A percentile compares a stretch with the other conserved stretches of the same genome.
These are phyloP conservation scores for Pyrenula aspistea DNA, from an alignment of 495 filamentous ascomycete species.

Conservation along the genomic window DNA sequence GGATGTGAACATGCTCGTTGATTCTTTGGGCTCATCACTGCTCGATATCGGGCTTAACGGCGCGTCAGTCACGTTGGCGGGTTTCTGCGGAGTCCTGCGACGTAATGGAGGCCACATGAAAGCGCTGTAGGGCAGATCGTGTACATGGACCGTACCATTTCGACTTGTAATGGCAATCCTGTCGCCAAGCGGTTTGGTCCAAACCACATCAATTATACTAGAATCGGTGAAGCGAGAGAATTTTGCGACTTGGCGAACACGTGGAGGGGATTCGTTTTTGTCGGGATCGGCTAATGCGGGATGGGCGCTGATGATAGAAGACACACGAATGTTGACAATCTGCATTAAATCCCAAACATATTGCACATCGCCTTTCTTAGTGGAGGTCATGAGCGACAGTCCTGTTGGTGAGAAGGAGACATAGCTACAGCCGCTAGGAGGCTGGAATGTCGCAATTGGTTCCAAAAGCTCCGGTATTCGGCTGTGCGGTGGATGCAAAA, in stretches of 20 bases:
- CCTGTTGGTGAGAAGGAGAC: slow-evolving; percentile 82
- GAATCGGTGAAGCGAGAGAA: slow-evolving; percentile 87
- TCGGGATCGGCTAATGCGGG: slow-evolving; percentile 13
- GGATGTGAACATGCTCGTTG: slow-evolving; percentile 51
- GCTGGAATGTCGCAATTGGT: slow-evolving; percentile 68
- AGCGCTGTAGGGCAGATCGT: slow-evolving; percentile 71
- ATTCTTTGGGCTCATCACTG: slow-evolving; percentile 36
- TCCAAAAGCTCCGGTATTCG: slow-evolving; percentile 19
- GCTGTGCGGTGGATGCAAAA: slow-evolving; percentile 29
- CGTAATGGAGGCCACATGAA: slow-evolving; percentile 85
- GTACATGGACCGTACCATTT: slow-evolving; percentile 84
- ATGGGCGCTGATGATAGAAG: slow-evolving; percentile 27
- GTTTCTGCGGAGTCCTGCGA: slow-evolving; percentile 34
- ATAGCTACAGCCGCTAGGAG: slow-evolving; percentile 79
- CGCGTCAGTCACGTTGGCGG: slow-evolving; percentile 16
- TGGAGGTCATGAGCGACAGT: slow-evolving; percentile 74
- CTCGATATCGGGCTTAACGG: slow-evolving; percentile 15
- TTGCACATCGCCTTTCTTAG: slow-evolving; percentile 82
- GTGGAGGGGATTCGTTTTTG: slow-evolving; percentile 22
- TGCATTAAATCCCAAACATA: slow-evolving; percentile 90
- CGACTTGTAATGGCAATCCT: slow-evolving; percentile 77
- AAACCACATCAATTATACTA: slow-evolving; percentile 78
- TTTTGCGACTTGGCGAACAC: slow-evolving; percentile 71
- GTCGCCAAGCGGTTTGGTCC: slow-evolving; percentile 72
- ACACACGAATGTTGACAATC: slow-evolving; percentile 27